Evolutionary conservation across 257 asterid genomes (phyloP), one percentile per base, ranked within the genome.

Genomic region (Solanum arcanum): DNA sequence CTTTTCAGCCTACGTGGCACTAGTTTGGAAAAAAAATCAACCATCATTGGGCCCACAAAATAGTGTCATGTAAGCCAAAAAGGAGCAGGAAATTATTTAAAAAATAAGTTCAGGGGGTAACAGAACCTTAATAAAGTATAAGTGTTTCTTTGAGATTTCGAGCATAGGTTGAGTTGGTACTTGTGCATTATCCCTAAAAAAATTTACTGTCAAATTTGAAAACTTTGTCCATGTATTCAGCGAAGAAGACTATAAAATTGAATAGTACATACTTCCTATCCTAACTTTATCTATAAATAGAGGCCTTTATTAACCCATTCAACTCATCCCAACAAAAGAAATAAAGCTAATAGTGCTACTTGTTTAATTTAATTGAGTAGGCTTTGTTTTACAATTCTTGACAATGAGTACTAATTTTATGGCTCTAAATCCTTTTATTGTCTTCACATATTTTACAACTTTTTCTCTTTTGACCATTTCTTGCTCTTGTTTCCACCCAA

Each of bases 401-500:
- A 86, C 85, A 84, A 72, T 88, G 88, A 93, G 91, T 94, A 92
- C 15, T 70, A 16, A 92, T 85, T 49, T 49, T 35, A n/a, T 78
- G 60, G 47, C 82, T 78, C 83, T 39, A 9, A 33, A 44, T 37
- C 70, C 81, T 12, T 44, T 75, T 68, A 62, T 87, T 23, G 15
- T 90, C 69, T 86, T 91, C 37, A 64, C 92, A 41, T 88, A 60
- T 29, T 84, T 93, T 6, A 86, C 92, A 27, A 73, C 90, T 42
- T 86, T 91, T 77, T 83, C 91, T 70, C 83, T 91, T 46, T 12
- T 94, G 12, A 20, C 89, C 6, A 92, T 52, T 85, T 84, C 87
- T 15, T 90, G 94, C 90, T 87, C 81, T 76, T 86, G 92, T 87
- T 95, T 95, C 93, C 92, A 91, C 62, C 98, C 94, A 27, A 93